These are phyloP conservation scores for Staphylotrichum tortipilum DNA, from an alignment of 495 filamentous ascomycete species.

Conservation along the genomic window DNA sequence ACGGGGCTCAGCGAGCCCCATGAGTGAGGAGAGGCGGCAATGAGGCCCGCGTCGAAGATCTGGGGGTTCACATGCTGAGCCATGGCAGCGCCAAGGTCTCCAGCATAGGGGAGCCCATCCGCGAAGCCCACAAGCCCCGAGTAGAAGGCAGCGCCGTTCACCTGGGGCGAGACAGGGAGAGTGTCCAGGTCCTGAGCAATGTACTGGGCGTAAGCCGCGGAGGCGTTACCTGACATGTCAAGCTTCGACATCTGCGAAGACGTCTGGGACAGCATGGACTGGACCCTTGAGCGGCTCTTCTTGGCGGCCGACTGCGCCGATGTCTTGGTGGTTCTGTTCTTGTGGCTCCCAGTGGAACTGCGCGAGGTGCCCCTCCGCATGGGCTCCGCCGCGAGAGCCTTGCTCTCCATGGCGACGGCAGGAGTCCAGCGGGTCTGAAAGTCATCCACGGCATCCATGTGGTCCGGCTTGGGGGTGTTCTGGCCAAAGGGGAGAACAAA, in stretches of 20 bases:
- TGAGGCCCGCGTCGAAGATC: conserved; percentile 37
- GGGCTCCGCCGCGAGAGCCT: conserved; percentile 34
- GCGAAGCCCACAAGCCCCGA: conserved; percentile 29
- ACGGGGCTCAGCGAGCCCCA: conserved; percentile 43
- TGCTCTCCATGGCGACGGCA: conserved; percentile 24
- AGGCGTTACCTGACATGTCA: conserved; percentile 42
- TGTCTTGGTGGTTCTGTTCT: conserved; percentile 38
- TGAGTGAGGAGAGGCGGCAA: conserved; percentile 36
- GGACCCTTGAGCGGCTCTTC: conserved; percentile 37
- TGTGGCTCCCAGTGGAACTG: conserved; percentile 41
- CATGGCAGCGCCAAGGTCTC: conserved; percentile 30
- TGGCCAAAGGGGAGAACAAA: conserved; percentile 41
- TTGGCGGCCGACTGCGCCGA: conserved; percentile 26
- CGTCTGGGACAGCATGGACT: conserved; percentile 36
- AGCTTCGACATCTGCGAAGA: conserved; percentile 39
- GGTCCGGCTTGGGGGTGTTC: conserved; percentile 42
- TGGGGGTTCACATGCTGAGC: conserved; percentile 39
- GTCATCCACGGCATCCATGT: conserved; percentile 38
- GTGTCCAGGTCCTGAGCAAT: conserved; percentile 40
- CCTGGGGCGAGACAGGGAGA: conserved; percentile 34
- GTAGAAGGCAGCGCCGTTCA: conserved; percentile 28
- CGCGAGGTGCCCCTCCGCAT: conserved; percentile 41
- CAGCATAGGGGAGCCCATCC: conserved; percentile 36
- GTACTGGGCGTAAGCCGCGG: conserved; percentile 28
- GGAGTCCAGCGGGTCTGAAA: conserved; percentile 37